Conservation (phyloP, 1,284 basidiomycete species). For the Calocybe gambosa region DNA sequence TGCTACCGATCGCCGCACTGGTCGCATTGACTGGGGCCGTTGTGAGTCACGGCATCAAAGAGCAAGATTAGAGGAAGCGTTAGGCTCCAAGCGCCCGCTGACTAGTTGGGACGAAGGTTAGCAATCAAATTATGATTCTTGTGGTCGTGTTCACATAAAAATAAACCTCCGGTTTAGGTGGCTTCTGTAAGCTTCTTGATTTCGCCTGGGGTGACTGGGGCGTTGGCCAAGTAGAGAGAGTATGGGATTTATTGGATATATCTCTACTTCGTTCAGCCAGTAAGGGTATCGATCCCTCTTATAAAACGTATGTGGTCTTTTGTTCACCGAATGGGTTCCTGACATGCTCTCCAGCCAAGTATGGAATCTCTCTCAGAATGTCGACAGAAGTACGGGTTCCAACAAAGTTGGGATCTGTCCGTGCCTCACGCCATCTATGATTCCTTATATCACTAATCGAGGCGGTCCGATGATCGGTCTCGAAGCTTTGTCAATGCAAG, state of each 20-base stretch:
- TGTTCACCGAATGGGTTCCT: not conserved
- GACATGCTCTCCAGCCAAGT: slow-evolving; percentile 50
- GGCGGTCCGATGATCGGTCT: slow-evolving; percentile 95
- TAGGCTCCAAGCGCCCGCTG: slow-evolving; percentile 81
- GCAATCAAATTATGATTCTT: slow-evolving; percentile 14
- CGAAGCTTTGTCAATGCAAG: slow-evolving; percentile 91
- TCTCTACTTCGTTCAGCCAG: slow-evolving; percentile 77
- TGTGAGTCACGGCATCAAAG: slow-evolving; percentile 92
- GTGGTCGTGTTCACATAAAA: not conserved
- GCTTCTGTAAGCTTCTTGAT: slow-evolving; percentile 82
- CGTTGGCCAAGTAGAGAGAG: slow-evolving; percentile 84
- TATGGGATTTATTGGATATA: slow-evolving; percentile 94
- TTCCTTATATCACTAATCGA: slow-evolving; percentile 92
- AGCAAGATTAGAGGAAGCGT: slow-evolving; percentile 75
- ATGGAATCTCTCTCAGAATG: slow-evolving; percentile 98
- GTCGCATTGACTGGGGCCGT: slow-evolving; percentile 84
- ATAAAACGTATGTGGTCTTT: slow-evolving; percentile 65
- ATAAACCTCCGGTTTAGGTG: slow-evolving; percentile 54
- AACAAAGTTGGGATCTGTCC: slow-evolving; percentile 81
- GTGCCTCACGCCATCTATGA: slow-evolving; percentile 94
- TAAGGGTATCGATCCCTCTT: slow-evolving; percentile 77
- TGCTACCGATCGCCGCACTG: slow-evolving; percentile 54
- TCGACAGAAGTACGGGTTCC: slow-evolving; percentile 83
- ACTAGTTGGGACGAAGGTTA: slow-evolving; percentile 91
- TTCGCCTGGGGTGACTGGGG: slow-evolving; percentile 96